A percentile compares a stretch with the other conserved stretches of the same genome.
phyloP scores from a whole-genome alignment of 768 basidiomycete genomes.

The Clitopilus hobsonii region DNA sequence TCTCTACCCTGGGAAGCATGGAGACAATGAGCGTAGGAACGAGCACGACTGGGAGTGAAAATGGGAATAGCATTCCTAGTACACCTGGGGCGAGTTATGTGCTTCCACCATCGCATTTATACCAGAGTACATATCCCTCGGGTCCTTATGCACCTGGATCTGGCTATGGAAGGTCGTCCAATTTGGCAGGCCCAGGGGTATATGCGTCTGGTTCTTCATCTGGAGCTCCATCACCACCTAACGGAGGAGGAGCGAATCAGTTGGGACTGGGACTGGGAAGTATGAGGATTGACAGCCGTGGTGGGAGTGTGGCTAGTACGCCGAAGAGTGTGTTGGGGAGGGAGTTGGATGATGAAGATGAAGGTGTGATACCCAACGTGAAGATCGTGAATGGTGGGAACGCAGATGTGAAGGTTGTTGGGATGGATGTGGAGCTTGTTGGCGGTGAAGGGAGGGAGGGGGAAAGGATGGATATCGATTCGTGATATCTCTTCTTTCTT shows the following conservation, averaged over 20 bases:
- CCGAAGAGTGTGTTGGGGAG: background rate
- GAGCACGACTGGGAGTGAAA: background rate
- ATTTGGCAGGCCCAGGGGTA: background rate
- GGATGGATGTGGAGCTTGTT: constrained; percentile 12
- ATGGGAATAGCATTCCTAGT: background rate
- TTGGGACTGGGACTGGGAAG: background rate
- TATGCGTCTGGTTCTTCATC: background rate
- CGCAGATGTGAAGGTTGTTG: constrained; percentile 21
- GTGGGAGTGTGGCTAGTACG: background rate
- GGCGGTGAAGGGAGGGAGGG: constrained; percentile 9
- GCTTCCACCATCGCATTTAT: background rate
- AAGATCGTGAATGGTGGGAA: constrained; percentile 1
- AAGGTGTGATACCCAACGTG: background rate
- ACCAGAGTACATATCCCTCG: background rate
- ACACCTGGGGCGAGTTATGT: background rate
- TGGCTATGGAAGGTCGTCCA: background rate
- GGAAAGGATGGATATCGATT: constrained; percentile 25
- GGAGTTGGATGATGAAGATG: background rate
- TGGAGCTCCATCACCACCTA: background rate
- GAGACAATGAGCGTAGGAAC: background rate
- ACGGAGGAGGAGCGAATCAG: too few species aligned
- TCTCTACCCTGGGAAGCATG: background rate
- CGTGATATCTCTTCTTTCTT: background rate
- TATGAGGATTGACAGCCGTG: background rate
- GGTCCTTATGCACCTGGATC: background rate